Percentiles rank a stretch among this genome's conserved stretches.
Evolutionary conservation across 352 stramenopile species (phyloP).

Genomic region (Globisporangium polare): DNA sequence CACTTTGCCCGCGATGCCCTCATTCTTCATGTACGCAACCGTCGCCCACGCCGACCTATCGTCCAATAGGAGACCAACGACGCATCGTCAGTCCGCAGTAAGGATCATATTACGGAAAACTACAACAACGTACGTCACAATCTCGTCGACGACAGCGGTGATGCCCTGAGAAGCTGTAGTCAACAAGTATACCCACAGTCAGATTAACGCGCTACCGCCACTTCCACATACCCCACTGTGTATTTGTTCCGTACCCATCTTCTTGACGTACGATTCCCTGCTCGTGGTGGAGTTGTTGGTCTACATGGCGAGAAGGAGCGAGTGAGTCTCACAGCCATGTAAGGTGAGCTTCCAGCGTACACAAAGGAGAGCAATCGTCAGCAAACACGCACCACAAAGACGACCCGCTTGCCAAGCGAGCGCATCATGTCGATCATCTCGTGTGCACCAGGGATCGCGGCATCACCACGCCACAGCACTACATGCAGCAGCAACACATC

Average conservation of each 20-base stretch:
- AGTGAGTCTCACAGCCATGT: too few species aligned
- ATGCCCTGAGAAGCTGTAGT: constrained; percentile 71
- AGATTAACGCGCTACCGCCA: neutral
- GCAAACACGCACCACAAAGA: constrained; percentile 66
- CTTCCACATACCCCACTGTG: too few species aligned
- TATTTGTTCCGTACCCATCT: constrained; percentile 46
- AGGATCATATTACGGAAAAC: neutral
- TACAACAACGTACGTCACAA: constrained; percentile 60
- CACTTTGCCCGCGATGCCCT: constrained; percentile 74
- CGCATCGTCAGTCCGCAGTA: neutral
- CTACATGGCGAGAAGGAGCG: constrained; percentile 20
- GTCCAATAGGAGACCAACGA: neutral
- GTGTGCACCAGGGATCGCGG: constrained; percentile 58
- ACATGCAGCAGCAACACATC: neutral
- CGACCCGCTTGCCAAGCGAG: constrained; percentile 72
- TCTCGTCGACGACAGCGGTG: constrained; percentile 54
- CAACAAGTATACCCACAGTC: neutral
- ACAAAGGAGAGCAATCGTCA: constrained; percentile 38
- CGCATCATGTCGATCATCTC: constrained; percentile 62
- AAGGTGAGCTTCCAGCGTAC: neutral
- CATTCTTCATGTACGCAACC: constrained; percentile 74
- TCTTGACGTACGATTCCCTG: constrained; percentile 78
- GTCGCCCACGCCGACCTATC: constrained; percentile 82
- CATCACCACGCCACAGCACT: constrained; percentile 70
- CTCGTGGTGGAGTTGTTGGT: constrained; percentile 87